phyloP scores from a whole-genome alignment of 495 filamentous ascomycete genomes.

The Penicillium coffeae region DNA sequence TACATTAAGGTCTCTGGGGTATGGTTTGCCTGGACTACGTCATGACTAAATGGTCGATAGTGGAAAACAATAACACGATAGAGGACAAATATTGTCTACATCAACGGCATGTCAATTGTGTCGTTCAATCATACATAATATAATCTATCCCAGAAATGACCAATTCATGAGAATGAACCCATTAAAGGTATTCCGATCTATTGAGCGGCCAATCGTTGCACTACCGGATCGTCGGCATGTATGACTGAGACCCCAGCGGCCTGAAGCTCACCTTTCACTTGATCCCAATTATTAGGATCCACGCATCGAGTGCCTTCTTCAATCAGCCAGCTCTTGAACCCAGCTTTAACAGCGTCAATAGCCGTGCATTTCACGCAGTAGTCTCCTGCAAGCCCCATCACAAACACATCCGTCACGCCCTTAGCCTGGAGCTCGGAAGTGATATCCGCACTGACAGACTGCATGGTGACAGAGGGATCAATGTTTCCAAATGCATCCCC shows the following conservation, averaged over 20 bases:
- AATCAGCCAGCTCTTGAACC: constrained; percentile 72
- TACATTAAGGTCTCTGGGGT: too few species aligned
- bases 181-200: too few species aligned
- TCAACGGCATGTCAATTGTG: too few species aligned
- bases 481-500: constrained; percentile 64
- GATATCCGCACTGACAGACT: constrained; percentile 58
- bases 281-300: constrained; percentile 54
- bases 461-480: constrained; percentile 29
- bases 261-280: constrained; percentile 52
- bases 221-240: constrained; percentile 40
- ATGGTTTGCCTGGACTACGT: too few species aligned
- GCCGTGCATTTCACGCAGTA: constrained; percentile 85
- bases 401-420: constrained; percentile 71
- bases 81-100: too few species aligned
- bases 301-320: constrained; percentile 76
- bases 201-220: constrained; percentile 42
- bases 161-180: too few species aligned
- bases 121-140: too few species aligned
- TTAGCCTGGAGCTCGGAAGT: constrained; percentile 49
- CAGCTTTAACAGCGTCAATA: constrained; percentile 68
- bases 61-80: too few species aligned
- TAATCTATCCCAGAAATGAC: too few species aligned
- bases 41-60: too few species aligned
- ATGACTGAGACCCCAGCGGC: constrained; percentile 52
- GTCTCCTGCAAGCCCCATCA: constrained; percentile 82